Percentiles rank a stretch among this genome's conserved stretches.
phyloP scores from a whole-genome alignment of 2,329 filamentous ascomycete species.

The Delphinella strobiligena region DNA sequence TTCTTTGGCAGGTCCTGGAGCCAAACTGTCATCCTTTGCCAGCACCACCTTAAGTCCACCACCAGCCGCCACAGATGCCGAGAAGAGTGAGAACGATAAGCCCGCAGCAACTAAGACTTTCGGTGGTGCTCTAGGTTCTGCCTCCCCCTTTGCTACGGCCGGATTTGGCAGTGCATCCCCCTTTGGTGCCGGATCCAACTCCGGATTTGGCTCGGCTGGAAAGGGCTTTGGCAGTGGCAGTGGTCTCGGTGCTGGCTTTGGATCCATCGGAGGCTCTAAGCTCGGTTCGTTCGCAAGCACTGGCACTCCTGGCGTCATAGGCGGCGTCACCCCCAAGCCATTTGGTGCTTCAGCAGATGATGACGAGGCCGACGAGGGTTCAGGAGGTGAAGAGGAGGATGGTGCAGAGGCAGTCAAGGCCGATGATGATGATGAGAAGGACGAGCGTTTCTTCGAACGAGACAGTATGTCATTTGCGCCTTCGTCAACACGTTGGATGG shows the following conservation, averaged over 20 bases:
- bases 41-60: conserved; percentile 9
- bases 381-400: conserved; percentile 42
- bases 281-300: conserved; percentile 54
- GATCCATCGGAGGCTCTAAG: conserved; percentile 26
- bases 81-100: conserved; percentile 6
- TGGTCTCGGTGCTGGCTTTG: conserved; percentile 30
- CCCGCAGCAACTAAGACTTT: conserved; percentile 19
- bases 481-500: neutral
- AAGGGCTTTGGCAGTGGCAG: conserved; percentile 28
- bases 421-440: conserved; percentile 50
- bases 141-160: conserved; percentile 16
- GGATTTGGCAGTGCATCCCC: conserved; percentile 16
- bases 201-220: conserved; percentile 22
- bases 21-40: conserved; percentile 19
- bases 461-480: conserved; percentile 46
- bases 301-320: conserved; percentile 30
- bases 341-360: conserved; percentile 68
- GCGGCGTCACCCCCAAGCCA: conserved; percentile 45
- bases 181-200: conserved; percentile 21
- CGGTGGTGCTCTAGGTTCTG: conserved; percentile 25
- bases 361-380: conserved; percentile 35
- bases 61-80: conserved; percentile 2
- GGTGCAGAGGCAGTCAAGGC: conserved; percentile 27
- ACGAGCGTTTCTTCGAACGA: conserved; percentile 45
- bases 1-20: conserved; percentile 16